Evolutionary conservation across 176 grass and related monocot genomes (phyloP).

Genomic region (Phoenix dactylifera): DNA sequence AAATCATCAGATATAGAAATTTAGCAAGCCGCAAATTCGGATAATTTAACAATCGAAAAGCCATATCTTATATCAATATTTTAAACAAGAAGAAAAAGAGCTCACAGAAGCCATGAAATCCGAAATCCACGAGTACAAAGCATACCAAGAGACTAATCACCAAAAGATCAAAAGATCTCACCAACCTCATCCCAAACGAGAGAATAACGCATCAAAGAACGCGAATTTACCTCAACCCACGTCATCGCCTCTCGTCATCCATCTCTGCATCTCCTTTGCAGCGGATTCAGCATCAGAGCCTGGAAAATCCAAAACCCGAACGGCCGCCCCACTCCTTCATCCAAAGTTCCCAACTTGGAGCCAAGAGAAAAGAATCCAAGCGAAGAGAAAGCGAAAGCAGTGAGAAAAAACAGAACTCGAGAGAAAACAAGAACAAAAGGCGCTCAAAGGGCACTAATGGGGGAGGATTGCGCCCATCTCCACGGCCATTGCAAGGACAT

Average conservation of each 20-base stretch:
- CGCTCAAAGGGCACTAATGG: slow-evolving; percentile 23
- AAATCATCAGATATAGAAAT: too few species aligned
- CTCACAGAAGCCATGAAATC: too few species aligned
- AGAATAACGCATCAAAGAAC: too few species aligned
- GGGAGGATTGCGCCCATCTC: slow-evolving; percentile 10
- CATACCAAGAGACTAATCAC: too few species aligned
- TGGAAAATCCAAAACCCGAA: slow-evolving; percentile 17
- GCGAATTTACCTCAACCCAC: background rate
- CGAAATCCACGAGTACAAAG: too few species aligned
- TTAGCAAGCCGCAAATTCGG: too few species aligned
- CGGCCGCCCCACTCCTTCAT: background rate
- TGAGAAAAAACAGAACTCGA: background rate
- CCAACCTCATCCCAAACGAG: too few species aligned
- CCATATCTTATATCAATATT: too few species aligned
- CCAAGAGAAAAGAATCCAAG: background rate
- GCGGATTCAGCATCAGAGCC: slow-evolving; percentile 18
- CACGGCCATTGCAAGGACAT: slow-evolving; percentile 15
- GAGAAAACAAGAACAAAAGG: background rate
- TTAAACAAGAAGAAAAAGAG: too few species aligned
- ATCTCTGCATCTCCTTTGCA: slow-evolving; percentile 2
- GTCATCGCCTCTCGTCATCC: slow-evolving; percentile 15
- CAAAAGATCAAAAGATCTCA: too few species aligned
- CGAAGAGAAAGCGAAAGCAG: slow-evolving; percentile 5
- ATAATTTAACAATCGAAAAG: too few species aligned
- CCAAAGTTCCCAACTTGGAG: too few species aligned